Percentiles rank a stretch among this genome's conserved stretches.
phyloP scores from a whole-genome alignment of 768 basidiomycete genomes.

The Boletus rufocinnamomeus region DNA sequence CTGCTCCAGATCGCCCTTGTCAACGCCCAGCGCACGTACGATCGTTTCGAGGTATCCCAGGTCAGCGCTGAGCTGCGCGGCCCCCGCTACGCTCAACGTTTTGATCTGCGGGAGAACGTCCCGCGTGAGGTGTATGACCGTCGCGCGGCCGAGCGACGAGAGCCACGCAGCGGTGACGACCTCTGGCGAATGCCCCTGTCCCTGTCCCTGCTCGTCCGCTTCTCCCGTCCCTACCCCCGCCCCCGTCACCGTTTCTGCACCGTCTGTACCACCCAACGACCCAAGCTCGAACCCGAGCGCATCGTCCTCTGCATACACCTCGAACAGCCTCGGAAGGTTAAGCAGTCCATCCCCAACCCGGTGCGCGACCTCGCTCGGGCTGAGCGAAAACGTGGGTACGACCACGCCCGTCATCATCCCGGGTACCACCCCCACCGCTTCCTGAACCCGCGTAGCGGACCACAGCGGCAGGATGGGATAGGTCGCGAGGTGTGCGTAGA shows the following conservation, averaged over 20 bases:
- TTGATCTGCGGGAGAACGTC: constrained; percentile 72
- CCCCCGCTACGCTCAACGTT: constrained; percentile 62
- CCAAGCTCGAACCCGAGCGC: constrained; percentile 86
- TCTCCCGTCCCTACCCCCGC: constrained; percentile 2
- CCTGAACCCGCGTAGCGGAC: constrained; percentile 45
- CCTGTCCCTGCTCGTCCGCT: constrained; percentile 35
- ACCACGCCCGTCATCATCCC: constrained; percentile 42
- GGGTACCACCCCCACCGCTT: constrained; percentile 4
- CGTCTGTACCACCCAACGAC: constrained; percentile 73
- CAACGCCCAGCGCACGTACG: constrained; percentile 86
- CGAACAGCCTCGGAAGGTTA: constrained; percentile 90
- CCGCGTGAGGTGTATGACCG: constrained; percentile 71
- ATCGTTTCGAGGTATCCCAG: constrained; percentile 90
- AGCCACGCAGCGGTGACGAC: constrained; percentile 90
- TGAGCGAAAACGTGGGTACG: constrained; percentile 91
- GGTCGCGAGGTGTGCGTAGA: constrained; percentile 65
- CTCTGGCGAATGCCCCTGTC: constrained; percentile 59
- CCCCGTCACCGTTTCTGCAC: constrained; percentile 29
- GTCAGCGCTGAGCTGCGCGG: constrained; percentile 84
- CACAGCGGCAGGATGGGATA: constrained; percentile 75
- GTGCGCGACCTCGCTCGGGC: constrained; percentile 86
- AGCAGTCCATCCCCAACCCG: constrained; percentile 91
- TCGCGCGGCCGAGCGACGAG: constrained; percentile 80
- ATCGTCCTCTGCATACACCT: constrained; percentile 92
- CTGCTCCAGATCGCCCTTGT: constrained; percentile 72